Percentiles rank a stretch among this genome's conserved stretches.
These are phyloP conservation scores for Grigorovia yakushimaensis DNA, from an alignment of 805 yeast genomes.

Conservation along the genomic window DNA sequence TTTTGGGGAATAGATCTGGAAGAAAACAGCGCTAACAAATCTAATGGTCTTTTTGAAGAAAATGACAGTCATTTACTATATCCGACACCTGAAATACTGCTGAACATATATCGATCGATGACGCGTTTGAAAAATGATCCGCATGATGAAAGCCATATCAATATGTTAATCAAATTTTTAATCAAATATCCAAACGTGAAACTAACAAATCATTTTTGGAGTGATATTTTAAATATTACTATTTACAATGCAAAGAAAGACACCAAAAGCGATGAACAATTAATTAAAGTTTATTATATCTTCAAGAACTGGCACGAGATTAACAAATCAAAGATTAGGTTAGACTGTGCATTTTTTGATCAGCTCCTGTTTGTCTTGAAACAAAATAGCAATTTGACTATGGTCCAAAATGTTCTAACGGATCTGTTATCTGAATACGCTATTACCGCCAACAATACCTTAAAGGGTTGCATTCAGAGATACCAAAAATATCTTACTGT, in stretches of 20 bases:
- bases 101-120: slow-evolving; percentile 10
- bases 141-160: slow-evolving; percentile 9
- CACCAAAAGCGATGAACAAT: not conserved
- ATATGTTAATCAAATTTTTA: slow-evolving; percentile 15
- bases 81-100: slow-evolving; percentile 16
- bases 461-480: slow-evolving; percentile 8
- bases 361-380: slow-evolving; percentile 11
- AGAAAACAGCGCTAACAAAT: no score
- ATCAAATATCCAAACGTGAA: slow-evolving; percentile 13
- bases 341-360: slow-evolving; percentile 13
- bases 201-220: slow-evolving; percentile 20
- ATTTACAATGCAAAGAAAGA: not conserved
- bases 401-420: slow-evolving; percentile 12
- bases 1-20: slow-evolving; percentile 20
- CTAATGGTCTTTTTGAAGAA: no score
- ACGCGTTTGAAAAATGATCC: slow-evolving; percentile 13
- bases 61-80: not conserved
- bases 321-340: not conserved
- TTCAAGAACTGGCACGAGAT: slow-evolving; percentile 19
- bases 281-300: slow-evolving; percentile 11
- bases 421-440: not conserved
- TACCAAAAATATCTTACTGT: slow-evolving; percentile 18
- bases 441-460: not conserved
- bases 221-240: slow-evolving; percentile 8
- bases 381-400: slow-evolving; percentile 11